These are phyloP conservation scores for Debaryomyces singareniensis DNA, from an alignment of 1,139 yeast genomes.

Conservation along the genomic window DNA sequence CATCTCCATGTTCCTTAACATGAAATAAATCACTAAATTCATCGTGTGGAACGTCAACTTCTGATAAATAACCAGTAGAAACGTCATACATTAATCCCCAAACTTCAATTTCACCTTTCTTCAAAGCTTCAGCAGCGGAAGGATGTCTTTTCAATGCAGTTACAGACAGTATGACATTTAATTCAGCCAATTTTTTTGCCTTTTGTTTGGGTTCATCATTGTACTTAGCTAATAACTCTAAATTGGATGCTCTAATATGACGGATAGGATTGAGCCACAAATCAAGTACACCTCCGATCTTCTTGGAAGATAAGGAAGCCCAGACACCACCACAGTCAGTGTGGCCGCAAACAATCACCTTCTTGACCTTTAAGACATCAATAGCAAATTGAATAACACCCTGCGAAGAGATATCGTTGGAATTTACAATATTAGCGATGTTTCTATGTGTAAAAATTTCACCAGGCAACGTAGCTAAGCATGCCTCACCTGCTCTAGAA, in stretches of 20 bases:
- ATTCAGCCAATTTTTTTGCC: constrained; percentile 66
- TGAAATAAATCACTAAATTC: constrained; percentile 47
- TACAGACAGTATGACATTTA: constrained; percentile 64
- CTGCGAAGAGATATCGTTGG: constrained; percentile 69
- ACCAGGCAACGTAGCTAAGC: constrained; percentile 82
- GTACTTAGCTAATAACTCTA: constrained; percentile 37
- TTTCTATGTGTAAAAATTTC: constrained; percentile 92
- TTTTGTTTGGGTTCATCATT: constrained; percentile 46
- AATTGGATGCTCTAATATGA: constrained; percentile 59
- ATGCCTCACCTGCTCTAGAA: constrained; percentile 80
- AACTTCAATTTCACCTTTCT: constrained; percentile 70
- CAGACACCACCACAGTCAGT: constrained; percentile 96
- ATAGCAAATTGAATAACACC: constrained; percentile 90
- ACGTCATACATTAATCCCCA: constrained; percentile 90
- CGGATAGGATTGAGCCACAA: constrained; percentile 73
- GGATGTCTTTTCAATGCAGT: constrained; percentile 61
- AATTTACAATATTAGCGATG: constrained; percentile 75
- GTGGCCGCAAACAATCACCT: constrained; percentile 93
- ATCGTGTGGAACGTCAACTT: constrained; percentile 48
- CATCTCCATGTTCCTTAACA: constrained; percentile 34
- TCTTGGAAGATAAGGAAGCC: constrained; percentile 70
- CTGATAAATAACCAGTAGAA: constrained; percentile 60
- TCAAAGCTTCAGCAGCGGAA: constrained; percentile 66
- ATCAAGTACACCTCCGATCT: constrained; percentile 70
- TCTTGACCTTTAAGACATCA: constrained; percentile 76